Evolutionary conservation across 805 yeast genomes (phyloP).

Genomic region (Blastobotrys parvus): DNA sequence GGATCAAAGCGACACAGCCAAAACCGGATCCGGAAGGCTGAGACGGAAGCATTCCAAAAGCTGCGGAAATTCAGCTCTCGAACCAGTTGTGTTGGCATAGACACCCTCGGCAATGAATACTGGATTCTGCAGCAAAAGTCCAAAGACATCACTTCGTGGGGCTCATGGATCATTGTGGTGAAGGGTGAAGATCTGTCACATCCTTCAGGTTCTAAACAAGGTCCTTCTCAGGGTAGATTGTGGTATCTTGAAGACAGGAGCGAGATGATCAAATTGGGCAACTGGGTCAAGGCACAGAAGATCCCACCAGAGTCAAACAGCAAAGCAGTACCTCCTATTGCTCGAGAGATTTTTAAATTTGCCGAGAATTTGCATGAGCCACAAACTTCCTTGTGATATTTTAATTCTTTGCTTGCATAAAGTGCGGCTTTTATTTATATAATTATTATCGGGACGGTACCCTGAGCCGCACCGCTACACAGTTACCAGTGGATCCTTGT

Average conservation of each 20-base stretch:
- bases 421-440: no score
- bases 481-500: constrained; percentile 53
- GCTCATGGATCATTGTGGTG: constrained; percentile 28
- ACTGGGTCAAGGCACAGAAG: constrained; percentile 22
- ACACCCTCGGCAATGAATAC: constrained; percentile 27
- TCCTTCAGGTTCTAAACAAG: constrained; percentile 6
- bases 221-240: neutral
- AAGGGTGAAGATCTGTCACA: constrained; percentile 10
- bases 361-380: no score
- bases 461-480: constrained; percentile 17
- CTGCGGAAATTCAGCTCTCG: constrained; percentile 25
- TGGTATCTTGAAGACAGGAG: constrained; percentile 15
- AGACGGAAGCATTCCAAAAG: constrained; percentile 22
- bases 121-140: constrained; percentile 31
- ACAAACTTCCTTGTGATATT: no score
- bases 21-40: constrained; percentile 20
- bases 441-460: no score
- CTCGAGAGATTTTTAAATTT: constrained; percentile 2
- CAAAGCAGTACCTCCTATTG: constrained; percentile 1
- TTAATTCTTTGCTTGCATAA: no score
- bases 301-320: constrained; percentile 3
- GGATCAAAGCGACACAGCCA: constrained; percentile 20
- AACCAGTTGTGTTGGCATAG: constrained; percentile 28
- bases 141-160: constrained; percentile 25
- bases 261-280: constrained; percentile 17